Base-by-base conservation (phyloP, 768 basidiomycete species). In the Collybia sordida region DNA sequence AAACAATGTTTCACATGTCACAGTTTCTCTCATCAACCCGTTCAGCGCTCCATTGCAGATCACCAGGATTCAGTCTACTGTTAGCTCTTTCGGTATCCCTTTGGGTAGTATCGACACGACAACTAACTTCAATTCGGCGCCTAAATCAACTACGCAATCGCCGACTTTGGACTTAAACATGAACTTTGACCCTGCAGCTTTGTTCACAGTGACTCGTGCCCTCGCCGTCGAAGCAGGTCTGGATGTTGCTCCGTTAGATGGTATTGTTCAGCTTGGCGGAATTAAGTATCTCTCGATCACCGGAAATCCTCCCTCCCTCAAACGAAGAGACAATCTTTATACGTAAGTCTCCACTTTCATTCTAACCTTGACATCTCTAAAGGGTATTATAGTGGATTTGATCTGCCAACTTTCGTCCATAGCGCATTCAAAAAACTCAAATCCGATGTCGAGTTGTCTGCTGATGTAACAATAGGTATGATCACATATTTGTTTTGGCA, bases 141-240 rank as follows among this genome's bases (percentile, higher is more conserved):
- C 85, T 8, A 81, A 82, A 52, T 65, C 73, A 4, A 79, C 73
- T 3, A 83, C 79, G 2, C 66, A 71, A 25, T 86, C 84, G 2
- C 86, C 88, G 6, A 61, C 60, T 5, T 68, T 90, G 50, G 67
- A 81, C 50, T 66, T 88, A 47, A 67, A 80, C 57, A 78, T 89
- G 78, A 86, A 88, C 60, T 76, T 83, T 54, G 81, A 88, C 54
- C 85, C 86, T 17, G 64, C 79, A 7, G 68, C 77, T n/a, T 69
- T 90, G 31, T 90, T 90, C 63, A 85, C 86, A 0, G 69, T 90
- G 19, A 85, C 85, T 25, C 79, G 86, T n/a, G 70, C 74, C 4
- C 73, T 89, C 9, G 85, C 85, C 3, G 73, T 83, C 11, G 73
- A 83, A 48, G 86, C 85, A 8, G 83, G 85, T 1, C 61, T 86